Evolutionary conservation across 352 stramenopile species (phyloP).

Genomic region (Globisporangium barbulae): DNA sequence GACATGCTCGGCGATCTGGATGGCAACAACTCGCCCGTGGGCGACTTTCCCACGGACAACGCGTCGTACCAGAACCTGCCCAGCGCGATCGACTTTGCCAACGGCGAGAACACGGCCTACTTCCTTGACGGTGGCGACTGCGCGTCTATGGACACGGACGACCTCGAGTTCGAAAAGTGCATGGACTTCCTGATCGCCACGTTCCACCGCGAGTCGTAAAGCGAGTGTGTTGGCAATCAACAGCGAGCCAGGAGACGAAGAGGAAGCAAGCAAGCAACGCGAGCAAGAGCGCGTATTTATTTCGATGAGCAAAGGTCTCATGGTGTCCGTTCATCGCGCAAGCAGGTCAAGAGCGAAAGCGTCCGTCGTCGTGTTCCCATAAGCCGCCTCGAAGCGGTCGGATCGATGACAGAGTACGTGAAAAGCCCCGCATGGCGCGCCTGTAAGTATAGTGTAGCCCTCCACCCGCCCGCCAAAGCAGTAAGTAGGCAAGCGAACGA

Average conservation of each 20-base stretch:
- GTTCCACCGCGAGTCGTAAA: constrained; percentile 48
- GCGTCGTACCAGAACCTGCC: constrained; percentile 44
- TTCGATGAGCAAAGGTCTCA: constrained; percentile 8
- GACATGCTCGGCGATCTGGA: constrained; percentile 51
- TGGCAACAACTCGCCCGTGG: constrained; percentile 33
- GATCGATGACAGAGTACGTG: not conserved
- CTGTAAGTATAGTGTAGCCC: not conserved
- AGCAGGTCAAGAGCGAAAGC: not conserved
- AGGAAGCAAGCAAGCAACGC: constrained; percentile 11
- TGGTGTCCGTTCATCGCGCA: not conserved
- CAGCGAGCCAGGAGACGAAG: constrained; percentile 1
- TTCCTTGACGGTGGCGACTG: constrained; percentile 37
- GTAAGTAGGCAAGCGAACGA: not conserved
- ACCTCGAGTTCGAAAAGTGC: constrained; percentile 77
- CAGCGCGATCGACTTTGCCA: constrained; percentile 45
- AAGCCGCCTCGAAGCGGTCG: not conserved
- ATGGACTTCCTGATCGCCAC: constrained; percentile 82
- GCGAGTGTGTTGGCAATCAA: not conserved
- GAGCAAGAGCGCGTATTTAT: constrained; percentile 20
- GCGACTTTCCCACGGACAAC: constrained; percentile 24
- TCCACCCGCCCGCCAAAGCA: not conserved
- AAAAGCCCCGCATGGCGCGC: not conserved
- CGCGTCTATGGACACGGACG: constrained; percentile 40
- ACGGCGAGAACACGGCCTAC: constrained; percentile 40
- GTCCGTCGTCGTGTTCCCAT: not conserved